A percentile compares a stretch with the other conserved stretches of the same genome.
phyloP scores from a whole-genome alignment of 2,329 filamentous ascomycete species.

The Graphiopsis chlorocephala region DNA sequence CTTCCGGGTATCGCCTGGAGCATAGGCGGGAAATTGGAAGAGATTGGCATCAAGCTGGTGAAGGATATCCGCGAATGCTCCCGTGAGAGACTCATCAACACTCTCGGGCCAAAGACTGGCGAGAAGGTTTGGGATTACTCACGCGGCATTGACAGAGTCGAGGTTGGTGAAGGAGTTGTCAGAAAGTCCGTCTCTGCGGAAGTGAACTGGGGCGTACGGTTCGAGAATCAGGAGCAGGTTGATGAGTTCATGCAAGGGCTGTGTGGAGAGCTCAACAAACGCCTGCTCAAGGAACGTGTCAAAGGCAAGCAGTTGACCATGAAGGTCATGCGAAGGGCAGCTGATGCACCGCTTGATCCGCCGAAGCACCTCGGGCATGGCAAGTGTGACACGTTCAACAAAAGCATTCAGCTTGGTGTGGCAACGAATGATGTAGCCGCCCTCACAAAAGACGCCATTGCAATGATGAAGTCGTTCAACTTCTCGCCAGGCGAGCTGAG shows the following conservation, averaged over 20 bases:
- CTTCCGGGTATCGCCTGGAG: constrained; percentile 92
- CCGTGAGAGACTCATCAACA: constrained; percentile 69
- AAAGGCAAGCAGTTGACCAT: constrained; percentile 86
- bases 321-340: constrained; percentile 87
- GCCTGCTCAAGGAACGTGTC: constrained; percentile 77
- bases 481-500: constrained; percentile 91
- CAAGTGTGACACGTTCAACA: constrained; percentile 92
- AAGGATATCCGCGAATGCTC: constrained; percentile 76
- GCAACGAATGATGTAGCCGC: constrained; percentile 72
- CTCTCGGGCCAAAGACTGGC: constrained; percentile 87
- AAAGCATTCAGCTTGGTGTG: constrained; percentile 77
- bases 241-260: constrained; percentile 87
- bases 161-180: constrained; percentile 80
- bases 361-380: constrained; percentile 93
- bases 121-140: constrained; percentile 88
- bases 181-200: constrained; percentile 96
- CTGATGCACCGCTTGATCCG: constrained; percentile 85
- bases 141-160: constrained; percentile 77
- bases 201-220: constrained; percentile 97
- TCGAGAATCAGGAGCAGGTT: constrained; percentile 85
- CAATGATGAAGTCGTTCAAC: constrained; percentile 74
- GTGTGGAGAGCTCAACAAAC: constrained; percentile 77
- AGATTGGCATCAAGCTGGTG: constrained; percentile 77
- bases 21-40: constrained; percentile 82
- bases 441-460: constrained; percentile 79